Base-by-base conservation (phyloP, 164 flowering plant genomes). In the Vitis rotundifolia region DNA sequence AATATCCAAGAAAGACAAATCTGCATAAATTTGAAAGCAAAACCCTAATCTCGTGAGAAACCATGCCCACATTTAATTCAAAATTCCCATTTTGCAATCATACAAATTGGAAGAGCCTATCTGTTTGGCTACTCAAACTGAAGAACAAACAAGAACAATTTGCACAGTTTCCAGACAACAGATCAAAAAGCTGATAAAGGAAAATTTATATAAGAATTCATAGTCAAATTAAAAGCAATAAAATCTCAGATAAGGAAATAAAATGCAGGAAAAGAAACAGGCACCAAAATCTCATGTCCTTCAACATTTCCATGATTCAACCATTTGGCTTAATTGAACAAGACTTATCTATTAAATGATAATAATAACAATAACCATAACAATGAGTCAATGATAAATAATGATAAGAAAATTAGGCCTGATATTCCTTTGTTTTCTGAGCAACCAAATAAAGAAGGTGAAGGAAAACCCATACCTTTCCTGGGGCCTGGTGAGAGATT, bases 21-120 rank as follows among this genome's bases (percentile, higher is more conserved):
- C 5, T 37, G 44, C 5, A 18, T 1, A 1, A 49, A 63, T 31
- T 49, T 15, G 28, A 18, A 58, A 19, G 5, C 44, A 29, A 47
- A 19, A 6, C 60, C 62, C 29, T 16, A 59, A 53, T 63, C 63
- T 19, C 11, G 26, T 48, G 22, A 63, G 11, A 49, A 49, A 51
- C 51, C 57, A 56, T 67, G 62, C 62, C 71, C 56, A 55, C 9
- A 70, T 49, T 19, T 16, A 61, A 49, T 28, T 3, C 60, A 54
- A 68, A 4, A 26, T 14, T 28, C 10, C 0, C n/a, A 3, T 12
- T 16, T 26, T 11, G 11, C 6, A 6, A 60, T 26, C 16, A 26
- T 2, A 47, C 51, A 8, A 69, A 69, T 22, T 22, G n/a, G 12
- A 63, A 19, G 44, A 67, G 19, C 18, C 49, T 3, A 57, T 22